Evolutionary conservation across 108 stramenopile species (phyloP).

Genomic region (Conticribra weissflogii): DNA sequence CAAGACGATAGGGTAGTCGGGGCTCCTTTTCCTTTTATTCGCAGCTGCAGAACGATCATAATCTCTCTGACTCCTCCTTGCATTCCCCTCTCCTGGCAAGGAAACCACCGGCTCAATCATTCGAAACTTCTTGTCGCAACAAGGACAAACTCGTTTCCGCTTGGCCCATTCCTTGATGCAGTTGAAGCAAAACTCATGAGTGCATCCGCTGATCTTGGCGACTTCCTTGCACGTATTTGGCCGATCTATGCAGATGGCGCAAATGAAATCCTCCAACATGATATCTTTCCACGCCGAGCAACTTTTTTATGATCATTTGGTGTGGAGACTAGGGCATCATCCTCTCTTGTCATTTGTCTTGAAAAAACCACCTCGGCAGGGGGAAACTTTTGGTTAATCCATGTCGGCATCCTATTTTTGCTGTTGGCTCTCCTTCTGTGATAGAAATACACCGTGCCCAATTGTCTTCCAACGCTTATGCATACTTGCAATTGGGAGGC

Average conservation of each 20-base stretch:
- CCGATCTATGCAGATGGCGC: constrained; percentile 44
- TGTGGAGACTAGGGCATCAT: too few species aligned
- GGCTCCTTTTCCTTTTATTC: neutral
- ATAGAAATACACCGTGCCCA: too few species aligned
- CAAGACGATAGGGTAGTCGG: neutral
- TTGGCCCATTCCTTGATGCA: constrained; percentile 47
- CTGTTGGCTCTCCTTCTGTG: too few species aligned
- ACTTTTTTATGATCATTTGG: too few species aligned
- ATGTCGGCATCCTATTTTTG: too few species aligned
- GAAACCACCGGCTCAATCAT: constrained; percentile 41
- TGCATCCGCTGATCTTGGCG: constrained; percentile 38
- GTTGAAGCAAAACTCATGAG: constrained; percentile 49
- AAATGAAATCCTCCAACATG: constrained; percentile 28
- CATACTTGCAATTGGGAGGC: too few species aligned
- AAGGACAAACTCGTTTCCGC: constrained; percentile 43
- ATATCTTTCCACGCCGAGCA: neutral
- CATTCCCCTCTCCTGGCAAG: constrained; percentile 12
- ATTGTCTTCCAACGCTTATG: too few species aligned
- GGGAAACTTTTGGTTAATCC: too few species aligned
- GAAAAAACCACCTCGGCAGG: too few species aligned
- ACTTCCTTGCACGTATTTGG: constrained; percentile 28
- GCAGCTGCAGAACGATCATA: neutral
- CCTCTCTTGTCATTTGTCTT: too few species aligned
- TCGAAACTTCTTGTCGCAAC: constrained; percentile 33
- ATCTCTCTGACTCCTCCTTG: constrained; percentile 1